These are phyloP conservation scores for Pseudotulostoma volvatum DNA, from an alignment of 495 filamentous ascomycete species.

Conservation along the genomic window DNA sequence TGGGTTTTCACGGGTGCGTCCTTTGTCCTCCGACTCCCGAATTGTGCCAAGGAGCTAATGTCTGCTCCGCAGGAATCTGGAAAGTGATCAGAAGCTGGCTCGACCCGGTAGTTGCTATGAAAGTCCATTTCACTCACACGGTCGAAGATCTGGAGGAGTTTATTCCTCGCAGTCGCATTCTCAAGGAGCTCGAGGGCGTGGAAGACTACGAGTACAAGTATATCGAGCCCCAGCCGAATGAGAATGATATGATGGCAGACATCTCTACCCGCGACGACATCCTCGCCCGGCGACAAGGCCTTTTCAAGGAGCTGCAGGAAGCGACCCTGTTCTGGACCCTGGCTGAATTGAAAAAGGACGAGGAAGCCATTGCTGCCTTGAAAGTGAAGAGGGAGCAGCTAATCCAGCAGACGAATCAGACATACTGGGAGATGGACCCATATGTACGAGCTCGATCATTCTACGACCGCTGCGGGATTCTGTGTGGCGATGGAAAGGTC, in stretches of 20 bases:
- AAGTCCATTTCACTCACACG: slow-evolving; percentile 88
- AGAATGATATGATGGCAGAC: slow-evolving; percentile 60
- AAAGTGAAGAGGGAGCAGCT: slow-evolving; percentile 42
- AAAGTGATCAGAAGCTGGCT: slow-evolving; percentile 91
- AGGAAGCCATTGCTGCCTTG: slow-evolving; percentile 28
- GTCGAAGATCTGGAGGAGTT: slow-evolving; percentile 62
- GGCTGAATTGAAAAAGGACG: slow-evolving; percentile 30
- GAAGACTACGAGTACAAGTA: slow-evolving; percentile 70
- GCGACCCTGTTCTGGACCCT: slow-evolving; percentile 55
- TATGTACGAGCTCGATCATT: slow-evolving; percentile 55
- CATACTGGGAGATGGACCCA: slow-evolving; percentile 75
- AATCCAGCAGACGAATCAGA: slow-evolving; percentile 41
- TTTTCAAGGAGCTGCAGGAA: slow-evolving; percentile 55
- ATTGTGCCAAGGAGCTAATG: no score
- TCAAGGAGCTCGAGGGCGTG: slow-evolving; percentile 63
- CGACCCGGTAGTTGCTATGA: slow-evolving; percentile 86
- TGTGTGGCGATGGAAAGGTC: slow-evolving; percentile 46
- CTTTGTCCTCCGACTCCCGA: not conserved
- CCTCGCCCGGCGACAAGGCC: slow-evolving; percentile 36
- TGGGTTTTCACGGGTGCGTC: slow-evolving; percentile 88
- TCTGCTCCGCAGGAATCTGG: slow-evolving; percentile 47
- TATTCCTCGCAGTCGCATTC: slow-evolving; percentile 52
- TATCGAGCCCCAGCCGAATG: slow-evolving; percentile 49
- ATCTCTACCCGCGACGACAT: slow-evolving; percentile 42
- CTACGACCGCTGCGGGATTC: slow-evolving; percentile 60